These are phyloP conservation scores for Plenodomus tracheiphilus DNA, from an alignment of 2,329 filamentous ascomycete species.

Conservation along the genomic window DNA sequence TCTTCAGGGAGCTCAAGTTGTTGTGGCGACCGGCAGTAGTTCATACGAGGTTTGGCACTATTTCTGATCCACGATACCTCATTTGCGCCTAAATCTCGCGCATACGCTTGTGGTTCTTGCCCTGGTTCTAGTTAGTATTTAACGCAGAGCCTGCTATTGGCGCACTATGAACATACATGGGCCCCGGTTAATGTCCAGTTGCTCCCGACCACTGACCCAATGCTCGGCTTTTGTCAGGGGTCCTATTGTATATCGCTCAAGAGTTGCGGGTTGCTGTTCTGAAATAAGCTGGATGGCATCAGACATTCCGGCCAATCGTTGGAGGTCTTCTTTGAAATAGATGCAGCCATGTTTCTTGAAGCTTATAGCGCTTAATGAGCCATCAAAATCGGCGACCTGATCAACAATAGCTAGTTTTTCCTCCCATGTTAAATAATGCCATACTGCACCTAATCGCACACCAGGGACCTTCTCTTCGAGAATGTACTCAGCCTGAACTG, in stretches of 20 bases:
- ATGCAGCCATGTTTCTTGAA: slow-evolving; percentile 12
- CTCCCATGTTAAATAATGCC: slow-evolving; percentile 11
- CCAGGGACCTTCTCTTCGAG: slow-evolving; percentile 18
- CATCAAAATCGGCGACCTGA: slow-evolving; percentile 8
- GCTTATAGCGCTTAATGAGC: slow-evolving; percentile 1
- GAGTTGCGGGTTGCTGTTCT: slow-evolving; percentile 1
- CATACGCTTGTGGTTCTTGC: slow-evolving; percentile 4
- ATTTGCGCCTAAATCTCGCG: slow-evolving; percentile 6
- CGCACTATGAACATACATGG: slow-evolving; percentile 6
- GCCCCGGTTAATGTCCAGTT: slow-evolving; percentile 7
- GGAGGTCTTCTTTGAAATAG: slow-evolving; percentile 14
- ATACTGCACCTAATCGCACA: slow-evolving; percentile 19
- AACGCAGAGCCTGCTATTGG: neutral
- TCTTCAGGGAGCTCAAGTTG: slow-evolving; percentile 7
- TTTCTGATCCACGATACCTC: slow-evolving; percentile 6
- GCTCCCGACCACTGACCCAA: slow-evolving; percentile 11
- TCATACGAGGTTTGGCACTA: slow-evolving; percentile 10
- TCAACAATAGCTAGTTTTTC: slow-evolving; percentile 6
- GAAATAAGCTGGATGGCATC: slow-evolving; percentile 2
- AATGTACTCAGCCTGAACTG: slow-evolving; percentile 28
- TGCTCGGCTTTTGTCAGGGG: slow-evolving; percentile 9
- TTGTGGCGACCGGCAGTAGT: slow-evolving; percentile 8
- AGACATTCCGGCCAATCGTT: slow-evolving; percentile 3
- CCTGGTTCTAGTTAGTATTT: slow-evolving; percentile 13
- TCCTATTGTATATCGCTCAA: slow-evolving; percentile 9